Conservation (phyloP, 306 rosid genomes). For the Cicer arietinum region DNA sequence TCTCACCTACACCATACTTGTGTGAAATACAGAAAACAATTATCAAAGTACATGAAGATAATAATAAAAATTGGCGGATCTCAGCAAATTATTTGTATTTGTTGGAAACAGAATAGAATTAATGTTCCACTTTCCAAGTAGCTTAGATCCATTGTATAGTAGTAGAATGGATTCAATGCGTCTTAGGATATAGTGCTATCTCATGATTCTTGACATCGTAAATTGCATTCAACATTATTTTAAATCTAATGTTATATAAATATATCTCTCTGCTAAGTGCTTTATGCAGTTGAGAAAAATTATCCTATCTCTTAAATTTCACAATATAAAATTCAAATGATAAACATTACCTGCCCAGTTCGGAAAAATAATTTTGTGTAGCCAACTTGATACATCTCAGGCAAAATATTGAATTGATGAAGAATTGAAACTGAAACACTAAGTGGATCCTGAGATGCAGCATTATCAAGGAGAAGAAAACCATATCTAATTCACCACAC, state of each 20-base stretch:
- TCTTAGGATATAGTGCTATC: background rate
- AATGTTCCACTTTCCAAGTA: background rate
- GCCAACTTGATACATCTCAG: slow-evolving; percentile 99
- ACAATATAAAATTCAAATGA: background rate
- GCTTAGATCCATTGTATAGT: background rate
- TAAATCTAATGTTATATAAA: background rate
- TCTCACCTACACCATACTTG: background rate
- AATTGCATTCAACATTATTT: background rate
- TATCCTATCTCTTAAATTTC: background rate
- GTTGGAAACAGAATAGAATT: slow-evolving; percentile 1
- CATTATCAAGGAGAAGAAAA: slow-evolving; percentile 85
- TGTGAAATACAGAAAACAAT: background rate
- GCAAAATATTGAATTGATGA: slow-evolving; percentile 89
- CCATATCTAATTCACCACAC: slow-evolving; percentile 71
- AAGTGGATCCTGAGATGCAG: slow-evolving; percentile 86
- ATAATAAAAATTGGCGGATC: background rate
- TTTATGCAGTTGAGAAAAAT: background rate
- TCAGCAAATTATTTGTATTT: background rate
- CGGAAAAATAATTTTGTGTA: slow-evolving; percentile 94
- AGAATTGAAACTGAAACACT: slow-evolving; percentile 95
- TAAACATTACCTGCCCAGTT: slow-evolving; percentile 85
- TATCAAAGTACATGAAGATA: slow-evolving; percentile 11
- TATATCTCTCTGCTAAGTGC: background rate
- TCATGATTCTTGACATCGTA: background rate
- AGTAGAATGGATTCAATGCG: background rate